Percentiles rank a stretch among this genome's conserved stretches.
Conservation (phyloP, 768 basidiomycete genomes). For the Kwoniella dejecticola region DNA sequence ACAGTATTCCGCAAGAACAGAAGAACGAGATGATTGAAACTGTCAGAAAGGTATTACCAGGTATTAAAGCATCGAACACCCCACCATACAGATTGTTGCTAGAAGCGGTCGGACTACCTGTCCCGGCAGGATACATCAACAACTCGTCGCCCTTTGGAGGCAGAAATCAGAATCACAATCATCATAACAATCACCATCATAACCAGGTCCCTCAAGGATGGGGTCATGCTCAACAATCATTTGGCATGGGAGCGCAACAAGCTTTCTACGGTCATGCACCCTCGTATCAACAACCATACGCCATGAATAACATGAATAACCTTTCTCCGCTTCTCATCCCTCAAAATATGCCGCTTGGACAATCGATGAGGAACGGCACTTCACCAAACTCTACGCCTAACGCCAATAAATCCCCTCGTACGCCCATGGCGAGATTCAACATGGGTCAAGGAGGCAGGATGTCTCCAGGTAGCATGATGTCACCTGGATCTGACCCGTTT, state of each 20-base stretch:
- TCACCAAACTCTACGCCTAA: conserved; percentile 16
- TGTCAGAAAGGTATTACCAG: conserved; percentile 81
- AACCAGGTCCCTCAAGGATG: conserved; percentile 2
- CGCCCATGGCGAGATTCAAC: conserved; percentile 27
- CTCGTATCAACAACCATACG: conserved; percentile 25
- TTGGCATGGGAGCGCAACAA: conserved; percentile 9
- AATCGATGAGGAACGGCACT: conserved; percentile 31
- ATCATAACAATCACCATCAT: conserved; percentile 14
- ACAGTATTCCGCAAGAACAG: conserved; percentile 73
- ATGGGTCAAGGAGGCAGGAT: conserved; percentile 30
- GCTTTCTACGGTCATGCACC: conserved; percentile 1
- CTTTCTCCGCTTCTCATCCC: conserved; percentile 43
- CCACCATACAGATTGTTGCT: conserved; percentile 91
- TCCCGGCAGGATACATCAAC: conserved; percentile 53
- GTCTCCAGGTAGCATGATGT: conserved; percentile 51
- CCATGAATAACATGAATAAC: conserved; percentile 2
- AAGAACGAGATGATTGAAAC: conserved; percentile 76
- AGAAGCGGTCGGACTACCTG: conserved; percentile 89
- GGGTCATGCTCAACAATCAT: conserved; percentile 7
- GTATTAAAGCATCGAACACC: conserved; percentile 88
- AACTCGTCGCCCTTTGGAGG: conserved; percentile 24
- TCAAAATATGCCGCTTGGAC: conserved; percentile 46
- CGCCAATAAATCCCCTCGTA: conserved; percentile 24
- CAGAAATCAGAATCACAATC: conserved; percentile 13
- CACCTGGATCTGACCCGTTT: conserved; percentile 54